Base-by-base conservation (phyloP, 352 stramenopile genomes). In the Pythium oligandrum region DNA sequence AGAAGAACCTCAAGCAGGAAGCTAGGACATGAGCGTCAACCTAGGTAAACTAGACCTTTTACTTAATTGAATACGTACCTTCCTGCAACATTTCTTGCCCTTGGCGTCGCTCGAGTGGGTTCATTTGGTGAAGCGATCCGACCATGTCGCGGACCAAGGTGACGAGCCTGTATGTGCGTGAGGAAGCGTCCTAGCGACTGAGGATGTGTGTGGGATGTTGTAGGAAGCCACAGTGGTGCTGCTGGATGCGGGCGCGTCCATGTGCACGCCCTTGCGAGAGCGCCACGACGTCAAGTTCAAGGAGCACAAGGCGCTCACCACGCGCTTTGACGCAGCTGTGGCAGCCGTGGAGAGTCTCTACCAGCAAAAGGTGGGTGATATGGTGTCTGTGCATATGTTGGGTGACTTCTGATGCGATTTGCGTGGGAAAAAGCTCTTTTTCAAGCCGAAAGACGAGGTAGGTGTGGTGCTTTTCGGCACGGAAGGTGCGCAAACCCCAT, bases 371-470 rank as follows among this genome's bases (percentile, higher is more conserved):
- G 78, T 76, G 32, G 12, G 35, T 35, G 30, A 6, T 55, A 6
- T 39, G 12, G 11, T 48, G 17, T 26, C 31, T 35, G 31, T 3
- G 55, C 2, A 48, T 1, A 51, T 17, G 8, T 53, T 7, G 40
- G 47, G 10, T 26, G 2, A 10, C 31, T 55, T 6, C 6, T 26
- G 17, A 26, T 26, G 17, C 17, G 17, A 26, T 26, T 26, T 26
- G 17, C 17, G 17, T 26, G 17, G 17, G 17, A 10, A 49, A 5
- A 44, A 90, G 80, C 61, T 93, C 30, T 86, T 90, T 44, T 88
- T 86, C 60, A 84, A 86, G 44, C 67, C 80, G 6, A 89, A 91
- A 57, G 83, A 93, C 54, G 80, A 93, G 38, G 55, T 93, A 45
- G 80, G 80, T 35, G 74, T 93, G 43, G 78, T 93, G n/a, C 54